Evolutionary conservation across 495 filamentous ascomycete species (phyloP), one percentile per base, ranked within the genome.

Genomic region (Collariella sp.): DNA sequence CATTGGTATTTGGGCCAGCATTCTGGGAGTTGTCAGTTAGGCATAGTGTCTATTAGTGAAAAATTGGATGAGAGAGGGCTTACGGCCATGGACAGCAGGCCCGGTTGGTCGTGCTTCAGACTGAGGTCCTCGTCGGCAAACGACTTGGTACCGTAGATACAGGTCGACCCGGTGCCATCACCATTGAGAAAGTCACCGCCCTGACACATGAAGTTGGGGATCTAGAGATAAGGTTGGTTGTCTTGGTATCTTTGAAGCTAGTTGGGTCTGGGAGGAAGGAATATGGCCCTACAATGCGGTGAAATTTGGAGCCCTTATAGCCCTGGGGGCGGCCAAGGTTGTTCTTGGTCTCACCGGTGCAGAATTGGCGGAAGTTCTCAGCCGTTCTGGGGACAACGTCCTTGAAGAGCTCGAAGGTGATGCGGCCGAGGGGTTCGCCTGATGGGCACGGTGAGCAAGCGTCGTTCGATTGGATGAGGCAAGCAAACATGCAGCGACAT

Each of bases 351-450:
- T 97, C 93, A 55, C 93, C 94, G 0, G 90, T 97, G 71, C 94
- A 97, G 72, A 94, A 95, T 65, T 94, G 88, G 13, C 91, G 87
- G 68, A 98, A 96, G 71, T 98, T 97, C 71, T 96, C 93, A 16
- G 91, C 89, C 6, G 93, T 97, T 56, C 83, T 81, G 29, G 93
- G 94, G 0, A 87, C 87, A 7, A 83, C 73, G 65, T 93, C 77
- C 39, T 84, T 82, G 76, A 91, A 96, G 55, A 98, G 84, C 70
- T 96, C 88, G 68, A 98, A 91, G 62, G 90, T 93, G 58, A 98
- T 83, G 29, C 91, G 84, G 54, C 94, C 94, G 18, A 98, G 80
- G 20, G 89, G 82, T 60, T 96, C 90, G 36, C 90, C 91, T 95
- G 46, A 5, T 18, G 33, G 29, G 3, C 1, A 3, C 45, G 16